A percentile compares a stretch with the other conserved stretches of the same genome.
Conservation (phyloP, 1,284 basidiomycete species). For the Ustilago loliicola region DNA sequence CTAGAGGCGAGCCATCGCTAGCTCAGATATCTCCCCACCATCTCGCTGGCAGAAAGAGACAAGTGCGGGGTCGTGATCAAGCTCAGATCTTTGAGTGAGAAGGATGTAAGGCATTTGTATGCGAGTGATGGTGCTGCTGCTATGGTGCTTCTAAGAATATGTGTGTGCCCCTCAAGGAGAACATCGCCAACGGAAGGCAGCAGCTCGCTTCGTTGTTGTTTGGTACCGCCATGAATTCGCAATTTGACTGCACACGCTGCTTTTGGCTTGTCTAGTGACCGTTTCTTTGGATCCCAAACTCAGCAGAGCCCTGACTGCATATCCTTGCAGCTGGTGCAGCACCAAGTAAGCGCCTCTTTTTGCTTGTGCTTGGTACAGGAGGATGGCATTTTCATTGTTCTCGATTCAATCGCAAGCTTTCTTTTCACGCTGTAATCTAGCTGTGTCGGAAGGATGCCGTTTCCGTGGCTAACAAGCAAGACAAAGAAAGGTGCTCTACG, state of each 20-base stretch:
- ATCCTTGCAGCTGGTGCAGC: not conserved
- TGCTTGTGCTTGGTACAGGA: not conserved
- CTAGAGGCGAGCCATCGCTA: not conserved
- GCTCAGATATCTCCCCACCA: not conserved
- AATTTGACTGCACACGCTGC: constrained; percentile 1
- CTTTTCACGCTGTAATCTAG: not conserved
- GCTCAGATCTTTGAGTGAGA: not conserved
- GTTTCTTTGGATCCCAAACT: constrained; percentile 3
- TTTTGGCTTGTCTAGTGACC: not conserved
- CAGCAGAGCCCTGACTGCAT: not conserved
- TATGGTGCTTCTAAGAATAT: constrained; percentile 12
- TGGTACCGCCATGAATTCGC: not conserved
- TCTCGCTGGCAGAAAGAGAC: not conserved
- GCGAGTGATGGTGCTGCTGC: not conserved
- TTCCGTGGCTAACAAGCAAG: not conserved
- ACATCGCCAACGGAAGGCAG: constrained; percentile 4
- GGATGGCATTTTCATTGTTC: not conserved
- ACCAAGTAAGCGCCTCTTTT: not conserved
- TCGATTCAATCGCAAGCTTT: constrained; percentile 8
- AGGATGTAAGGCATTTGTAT: not conserved
- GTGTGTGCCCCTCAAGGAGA: not conserved
- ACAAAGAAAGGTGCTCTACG: not conserved
- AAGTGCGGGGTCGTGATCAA: not conserved
- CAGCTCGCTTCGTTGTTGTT: constrained; percentile 8
- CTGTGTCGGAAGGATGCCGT: not conserved